Evolutionary conservation across 129 eudicot species (phyloP), one percentile per base, ranked within the genome.

Genomic region (Calendula officinalis): DNA sequence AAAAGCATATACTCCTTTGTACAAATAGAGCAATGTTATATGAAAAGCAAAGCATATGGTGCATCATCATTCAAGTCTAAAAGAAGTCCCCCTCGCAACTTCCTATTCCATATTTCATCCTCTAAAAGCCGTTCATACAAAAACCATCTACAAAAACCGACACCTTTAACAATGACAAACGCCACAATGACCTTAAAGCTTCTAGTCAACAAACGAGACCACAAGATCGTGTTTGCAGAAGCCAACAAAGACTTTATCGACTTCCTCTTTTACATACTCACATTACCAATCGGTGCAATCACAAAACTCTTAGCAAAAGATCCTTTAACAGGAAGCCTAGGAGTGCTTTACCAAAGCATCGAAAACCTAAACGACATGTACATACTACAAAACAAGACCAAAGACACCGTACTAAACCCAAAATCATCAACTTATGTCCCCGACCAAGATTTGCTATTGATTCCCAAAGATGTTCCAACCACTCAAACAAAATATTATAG

Each of bases 241-340:
- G 82, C 68, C 39, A 45, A 67, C 73, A 77, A 77, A 77, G 82
- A 77, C 64, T 70, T 71, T 22, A 52, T 77, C 10, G 82, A 77
- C 44, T 77, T 77, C 39, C 82, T 77, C 2, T 77, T 77, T 55
- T 64, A 70, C 55, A 71, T 64, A 9, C 77, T 77, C 44, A 57
- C 82, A 39, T 17, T 77, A 69, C 82, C 78, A 7, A 27, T 66
- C 4, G 74, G 74, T 8, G 64, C 71, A 4, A 59, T 77, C 64
- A 64, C 64, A 10, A 78, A 63, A 71, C 70, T 78, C 16, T 47
- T 67, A 3, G 63, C 77, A 22, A 72, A 72, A 34, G 64, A 78
- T 39, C 46, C 73, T 14, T 59, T 72, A 50, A n/a, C 27, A 0
- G 78, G 82, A 7, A 48, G 64, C 67, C 37, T 77, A 5, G 71